Base-by-base conservation (phyloP, 257 asterid species). In the Primulina eburnea region DNA sequence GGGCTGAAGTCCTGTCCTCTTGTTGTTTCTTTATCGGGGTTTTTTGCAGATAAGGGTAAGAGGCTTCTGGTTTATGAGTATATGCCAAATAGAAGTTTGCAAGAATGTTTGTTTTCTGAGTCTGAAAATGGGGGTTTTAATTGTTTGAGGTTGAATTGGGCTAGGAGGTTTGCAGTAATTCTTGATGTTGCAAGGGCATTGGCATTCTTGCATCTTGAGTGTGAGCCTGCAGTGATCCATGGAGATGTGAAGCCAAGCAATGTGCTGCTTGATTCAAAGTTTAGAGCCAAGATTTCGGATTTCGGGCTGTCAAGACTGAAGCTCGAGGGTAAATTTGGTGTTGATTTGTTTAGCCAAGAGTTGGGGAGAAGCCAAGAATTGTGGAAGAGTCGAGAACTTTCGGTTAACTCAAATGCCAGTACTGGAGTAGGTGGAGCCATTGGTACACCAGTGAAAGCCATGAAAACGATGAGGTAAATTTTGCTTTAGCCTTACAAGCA, bases 221-320 rank as follows among this genome's bases (percentile, higher is more conserved):
- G 99, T 72, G 92, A 89, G n/a, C 99, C 99, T 2, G 85, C 99
- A 4, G 96, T 94, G 60, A 87, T 91, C 64, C 99, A 94, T 76
- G 97, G 99, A 14, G 99, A 94, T 85, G 96, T 94, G 47, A 94
- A 94, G 85, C 98, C 99, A 16, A 88, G 99, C 75, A 94, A 94
- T 74, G 99, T 91, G 79, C 74, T 94, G 79, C 95, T 94, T 61
- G 99, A 88, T 80, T 80, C 88, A 3, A 93, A 89, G 68, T 79
- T 85, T 8, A 77, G 80, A 57, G 96, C 97, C 40, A 94, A 89
- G 84, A 88, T 94, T 70, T 94, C 99, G 4, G 99, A 94, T 87
- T 94, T 94, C 40, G 99, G 99, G 78, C 69, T 94, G 81, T 92
- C 99, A 18, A 94, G 97, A 59, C 65, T 91, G 82, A 94, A 91